Percentiles rank a stretch among this genome's conserved stretches.
Conservation (phyloP, 139 green algal genomes). For the Pseudopediastrum boryanum region DNA sequence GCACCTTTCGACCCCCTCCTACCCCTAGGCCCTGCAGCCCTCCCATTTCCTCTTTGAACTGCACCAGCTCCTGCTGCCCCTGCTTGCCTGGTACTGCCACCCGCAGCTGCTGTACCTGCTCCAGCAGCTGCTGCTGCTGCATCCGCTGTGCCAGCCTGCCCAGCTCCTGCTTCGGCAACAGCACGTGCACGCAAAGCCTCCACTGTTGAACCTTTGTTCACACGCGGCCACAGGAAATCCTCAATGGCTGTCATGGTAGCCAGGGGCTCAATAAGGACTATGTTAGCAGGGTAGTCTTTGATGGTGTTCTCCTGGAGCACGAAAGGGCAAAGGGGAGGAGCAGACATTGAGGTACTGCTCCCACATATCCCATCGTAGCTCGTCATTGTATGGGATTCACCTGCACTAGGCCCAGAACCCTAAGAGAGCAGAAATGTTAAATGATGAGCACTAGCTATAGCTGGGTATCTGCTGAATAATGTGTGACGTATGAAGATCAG, state of each 20-base stretch:
- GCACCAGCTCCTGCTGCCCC: constrained; percentile 3
- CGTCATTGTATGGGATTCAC: no score
- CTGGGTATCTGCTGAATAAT: no score
- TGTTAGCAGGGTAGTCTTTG: constrained; percentile 85
- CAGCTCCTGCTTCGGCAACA: constrained; percentile 1
- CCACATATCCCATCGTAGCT: no score
- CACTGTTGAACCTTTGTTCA: constrained; percentile 50
- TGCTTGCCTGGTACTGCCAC: constrained; percentile 1
- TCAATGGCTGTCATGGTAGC: constrained; percentile 92
- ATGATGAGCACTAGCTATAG: no score
- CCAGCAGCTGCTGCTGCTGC: not conserved
- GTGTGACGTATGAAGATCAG: no score
- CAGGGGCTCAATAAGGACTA: constrained; percentile 96
- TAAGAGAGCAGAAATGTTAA: no score
- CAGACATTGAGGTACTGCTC: no score
- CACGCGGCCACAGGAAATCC: constrained; percentile 92
- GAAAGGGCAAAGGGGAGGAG: no score
- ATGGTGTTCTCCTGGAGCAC: constrained; percentile 45
- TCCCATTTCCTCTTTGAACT: not conserved
- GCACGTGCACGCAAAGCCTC: constrained; percentile 18
- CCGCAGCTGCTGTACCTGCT: not conserved
- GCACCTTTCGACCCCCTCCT: no score
- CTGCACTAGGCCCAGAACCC: no score
- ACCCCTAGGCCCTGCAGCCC: not conserved
- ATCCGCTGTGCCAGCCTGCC: not conserved